Conservation (phyloP, 2,329 filamentous ascomycete genomes). For the Pseudocercospora pini-densiflorae region DNA sequence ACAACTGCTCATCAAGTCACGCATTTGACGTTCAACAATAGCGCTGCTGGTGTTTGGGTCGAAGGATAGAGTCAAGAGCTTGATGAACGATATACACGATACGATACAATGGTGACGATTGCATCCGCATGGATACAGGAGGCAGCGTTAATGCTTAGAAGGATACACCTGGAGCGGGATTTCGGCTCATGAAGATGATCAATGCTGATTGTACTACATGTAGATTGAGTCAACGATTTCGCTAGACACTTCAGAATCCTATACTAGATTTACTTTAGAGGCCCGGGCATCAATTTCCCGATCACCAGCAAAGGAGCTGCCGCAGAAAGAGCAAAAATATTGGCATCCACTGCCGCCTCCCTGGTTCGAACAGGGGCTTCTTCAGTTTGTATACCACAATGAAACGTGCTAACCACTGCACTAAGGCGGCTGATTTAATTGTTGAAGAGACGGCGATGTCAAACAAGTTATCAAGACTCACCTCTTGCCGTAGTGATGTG, state of each 20-base stretch:
- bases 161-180: background rate
- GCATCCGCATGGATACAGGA: background rate
- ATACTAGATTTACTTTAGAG: too few relatives aligned
- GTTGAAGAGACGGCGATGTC: background rate
- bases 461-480: background rate
- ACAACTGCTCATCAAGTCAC: conserved; percentile 29
- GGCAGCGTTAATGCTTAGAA: background rate
- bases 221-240: too few relatives aligned
- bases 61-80: too few relatives aligned
- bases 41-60: conserved; percentile 32
- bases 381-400: conserved; percentile 13
- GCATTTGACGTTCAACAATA: conserved; percentile 34
- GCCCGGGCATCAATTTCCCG: too few relatives aligned
- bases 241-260: too few relatives aligned
- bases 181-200: background rate
- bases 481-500: background rate
- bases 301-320: background rate
- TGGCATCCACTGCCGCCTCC: background rate
- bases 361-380: conserved; percentile 19
- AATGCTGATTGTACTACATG: background rate
- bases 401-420: conserved; percentile 22
- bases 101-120: background rate
- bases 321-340: background rate
- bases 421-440: conserved; percentile 8
- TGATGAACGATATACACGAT: background rate